Evolutionary conservation across 176 grass and related monocot species (phyloP), one percentile per base, ranked within the genome.

Genomic region (Zizania latifolia): DNA sequence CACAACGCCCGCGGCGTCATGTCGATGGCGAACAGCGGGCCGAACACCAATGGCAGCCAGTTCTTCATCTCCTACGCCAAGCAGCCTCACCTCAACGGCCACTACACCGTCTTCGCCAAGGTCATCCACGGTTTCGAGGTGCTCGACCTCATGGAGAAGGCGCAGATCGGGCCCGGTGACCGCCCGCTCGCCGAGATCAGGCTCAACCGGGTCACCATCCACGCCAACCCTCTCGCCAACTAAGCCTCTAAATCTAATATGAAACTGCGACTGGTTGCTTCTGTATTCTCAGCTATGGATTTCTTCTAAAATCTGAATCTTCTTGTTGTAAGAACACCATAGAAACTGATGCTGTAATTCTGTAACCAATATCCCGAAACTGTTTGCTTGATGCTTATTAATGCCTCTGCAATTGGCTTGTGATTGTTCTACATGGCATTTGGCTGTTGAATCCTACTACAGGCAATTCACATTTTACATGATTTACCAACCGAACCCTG

Each of bases 101-200:
- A 90, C 76, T 94, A 92, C 76, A 99, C 95, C 67, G n/a, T 99
- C 28, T 99, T 94, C 80, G 95, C 92, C 78, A 94, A 90, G 93
- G 95, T 99, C 24, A 99, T 99, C 78, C 95, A 99, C 70, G 95
- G 91, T 4, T 99, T 99, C 79, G 95, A 94, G 77, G 87, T 94
- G 16, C 89, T 99, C 23, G 95, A 94, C 80, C 82, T 99, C 62
- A 94, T 99, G 95, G 95, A 99, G 77, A 99, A 99, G 92, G 88
- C 91, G 27, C 92, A 70, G 76, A 92, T 77, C 1, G 95, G 95
- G 1, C 68, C 89, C 5, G 92, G 79, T 6, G 95, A 94, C 87
- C 84, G 95, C 53, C 95, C 95, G n/a, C 95, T 99, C 13, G 89
- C 89, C 2, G 95, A 99, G 85, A 92, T 99, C 62, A 82, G 92